A percentile compares a stretch with the other conserved stretches of the same genome.
phyloP scores from a whole-genome alignment of 129 eudicot genomes.

The carrot (Daucus carota) region DNA sequence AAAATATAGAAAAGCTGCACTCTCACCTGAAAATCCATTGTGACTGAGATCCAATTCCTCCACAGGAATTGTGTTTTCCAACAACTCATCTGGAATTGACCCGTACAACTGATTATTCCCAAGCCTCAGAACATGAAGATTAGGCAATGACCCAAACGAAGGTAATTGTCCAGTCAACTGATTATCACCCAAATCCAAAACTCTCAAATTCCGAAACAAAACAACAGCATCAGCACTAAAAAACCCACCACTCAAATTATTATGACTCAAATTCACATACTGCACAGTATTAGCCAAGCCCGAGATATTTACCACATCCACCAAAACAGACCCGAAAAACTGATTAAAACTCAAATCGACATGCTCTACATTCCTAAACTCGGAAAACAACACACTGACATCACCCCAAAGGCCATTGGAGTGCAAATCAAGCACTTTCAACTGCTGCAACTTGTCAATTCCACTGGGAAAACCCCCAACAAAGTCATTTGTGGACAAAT shows the following conservation, averaged over 20 bases:
- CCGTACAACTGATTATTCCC: slow-evolving; percentile 68
- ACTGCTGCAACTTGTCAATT: slow-evolving; percentile 58
- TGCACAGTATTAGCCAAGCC: slow-evolving; percentile 64
- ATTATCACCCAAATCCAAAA: slow-evolving; percentile 83
- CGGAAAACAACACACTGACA: slow-evolving; percentile 38
- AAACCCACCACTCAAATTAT: slow-evolving; percentile 56
- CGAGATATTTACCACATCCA: slow-evolving; percentile 40
- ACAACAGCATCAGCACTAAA: slow-evolving; percentile 35
- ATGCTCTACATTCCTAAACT: slow-evolving; percentile 66
- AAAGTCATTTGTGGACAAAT: slow-evolving; percentile 68
- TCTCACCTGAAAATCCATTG: slow-evolving; percentile 87
- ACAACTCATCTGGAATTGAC: slow-evolving; percentile 55
- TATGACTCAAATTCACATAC: slow-evolving; percentile 66
- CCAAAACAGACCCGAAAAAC: slow-evolving; percentile 52
- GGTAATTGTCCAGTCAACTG: slow-evolving; percentile 70
- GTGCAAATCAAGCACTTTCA: slow-evolving; percentile 75
- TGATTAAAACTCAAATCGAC: slow-evolving; percentile 73
- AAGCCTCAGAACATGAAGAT: slow-evolving; percentile 55
- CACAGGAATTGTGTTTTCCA: slow-evolving; percentile 50
- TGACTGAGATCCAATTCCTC: slow-evolving; percentile 87
- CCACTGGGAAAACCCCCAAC: slow-evolving; percentile 56
- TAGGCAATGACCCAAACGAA: slow-evolving; percentile 44
- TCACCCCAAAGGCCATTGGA: slow-evolving; percentile 64
- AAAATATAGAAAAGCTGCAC: not conserved
- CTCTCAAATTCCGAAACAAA: slow-evolving; percentile 64